phyloP scores from a whole-genome alignment of 1,139 yeast genomes.

The Lodderomyces beijingensis region DNA sequence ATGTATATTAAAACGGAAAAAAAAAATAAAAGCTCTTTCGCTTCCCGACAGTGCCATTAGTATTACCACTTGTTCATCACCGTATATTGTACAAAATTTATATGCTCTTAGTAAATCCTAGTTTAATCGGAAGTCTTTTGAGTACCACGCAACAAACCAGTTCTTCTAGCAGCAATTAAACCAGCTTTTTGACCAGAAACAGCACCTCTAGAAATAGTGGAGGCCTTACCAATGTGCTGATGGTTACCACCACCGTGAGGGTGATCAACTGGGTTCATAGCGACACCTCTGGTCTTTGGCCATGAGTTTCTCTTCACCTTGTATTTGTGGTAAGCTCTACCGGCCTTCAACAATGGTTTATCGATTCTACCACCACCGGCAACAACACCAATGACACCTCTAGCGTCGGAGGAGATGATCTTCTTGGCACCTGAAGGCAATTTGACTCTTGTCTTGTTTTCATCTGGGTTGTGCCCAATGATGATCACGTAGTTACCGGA shows the following conservation, averaged over 20 bases:
- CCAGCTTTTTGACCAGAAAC: slow-evolving; percentile 99
- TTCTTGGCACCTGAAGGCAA: slow-evolving; percentile 99
- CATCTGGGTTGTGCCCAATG: slow-evolving; percentile 99
- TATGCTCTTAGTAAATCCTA: slow-evolving; percentile 9
- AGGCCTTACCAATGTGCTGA: slow-evolving; percentile 99
- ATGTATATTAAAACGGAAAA: slow-evolving; percentile 7
- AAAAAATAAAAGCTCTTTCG: slow-evolving; percentile 11
- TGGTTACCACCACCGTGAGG: slow-evolving; percentile 99
- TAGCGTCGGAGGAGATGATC: slow-evolving; percentile 89
- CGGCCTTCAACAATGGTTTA: slow-evolving; percentile 99
- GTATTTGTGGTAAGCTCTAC: slow-evolving; percentile 99
- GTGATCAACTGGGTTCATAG: slow-evolving; percentile 99
- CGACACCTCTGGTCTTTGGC: slow-evolving; percentile 99
- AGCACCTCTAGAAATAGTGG: slow-evolving; percentile 99
- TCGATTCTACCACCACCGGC: slow-evolving; percentile 99
- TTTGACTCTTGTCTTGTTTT: slow-evolving; percentile 98
- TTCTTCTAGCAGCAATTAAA: slow-evolving; percentile 99
- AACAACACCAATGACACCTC: slow-evolving; percentile 99
- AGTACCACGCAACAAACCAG: slow-evolving; percentile 99
- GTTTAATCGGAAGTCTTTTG: slow-evolving; percentile 86
- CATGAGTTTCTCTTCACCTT: slow-evolving; percentile 98
- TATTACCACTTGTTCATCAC: slow-evolving; percentile 6
- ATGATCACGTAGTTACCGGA: slow-evolving; percentile 99
- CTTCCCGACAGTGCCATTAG: no score
- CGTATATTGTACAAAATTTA: slow-evolving; percentile 5